Evolutionary conservation across 768 basidiomycete species (phyloP), one percentile per base, ranked within the genome.

Genomic region (Boletus rufocinnamomeus): DNA sequence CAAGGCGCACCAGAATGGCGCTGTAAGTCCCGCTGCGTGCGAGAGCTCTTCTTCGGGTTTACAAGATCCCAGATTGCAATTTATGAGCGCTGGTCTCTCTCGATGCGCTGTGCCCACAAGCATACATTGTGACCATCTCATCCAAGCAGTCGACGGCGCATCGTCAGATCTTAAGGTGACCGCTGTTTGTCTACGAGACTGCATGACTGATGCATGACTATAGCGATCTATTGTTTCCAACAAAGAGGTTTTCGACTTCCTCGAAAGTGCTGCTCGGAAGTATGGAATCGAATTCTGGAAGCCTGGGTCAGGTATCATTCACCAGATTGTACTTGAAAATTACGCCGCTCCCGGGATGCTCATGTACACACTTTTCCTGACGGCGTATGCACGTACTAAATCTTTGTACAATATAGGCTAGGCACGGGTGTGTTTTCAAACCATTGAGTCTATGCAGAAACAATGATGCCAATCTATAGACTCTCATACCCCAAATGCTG

Each of bases 201-300:
- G 23, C 45, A 32, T 19, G 21, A 13, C 45, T 62, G 30, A 64
- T 40, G 25, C 48, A 49, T 52, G 10, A 30, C 23, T 37, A 4
- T 64, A 95, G 91, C 80, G 86, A 35, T 94, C 95, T 7, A 87
- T 98, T 61, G 79, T 85, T 40, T 86, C 87, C 13, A 98, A 98
- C 72, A 84, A 92, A 77, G 97, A 99, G 72, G 96, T 99, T 14
- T 99, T 98, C 67, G 93, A 98, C 68, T 99, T 99, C 72, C 77
- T 99, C 58, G 87, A 96, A 75, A 95, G 93, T 63, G 94, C 95
- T 17, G 87, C 91, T 30, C 82, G 81, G 63, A 94, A 92, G 72
- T 93, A 93, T 70, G 92, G 96, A 32, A 97, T 98, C 63, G 96
- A 98, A 75, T 99, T 98, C 74, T 98, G 97, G 96, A 80, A 84